phyloP scores from a whole-genome alignment of 495 filamentous ascomycete genomes.

The Penicillium parvum region DNA sequence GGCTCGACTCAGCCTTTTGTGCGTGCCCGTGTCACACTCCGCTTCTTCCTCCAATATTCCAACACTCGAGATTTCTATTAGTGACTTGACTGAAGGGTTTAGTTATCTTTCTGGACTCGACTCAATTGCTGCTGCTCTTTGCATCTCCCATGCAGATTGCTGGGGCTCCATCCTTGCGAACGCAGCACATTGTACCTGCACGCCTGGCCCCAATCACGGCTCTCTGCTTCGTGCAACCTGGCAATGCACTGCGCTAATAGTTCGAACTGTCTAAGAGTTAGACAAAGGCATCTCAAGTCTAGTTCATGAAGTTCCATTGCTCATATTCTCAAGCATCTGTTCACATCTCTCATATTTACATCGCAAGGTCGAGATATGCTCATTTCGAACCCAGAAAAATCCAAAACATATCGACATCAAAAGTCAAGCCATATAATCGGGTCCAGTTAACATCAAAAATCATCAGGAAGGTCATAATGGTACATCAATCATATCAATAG shows the following conservation, averaged over 20 bases:
- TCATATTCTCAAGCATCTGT: constrained; percentile 10
- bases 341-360: constrained; percentile 32
- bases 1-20: constrained; percentile 20
- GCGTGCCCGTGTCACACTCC: constrained; percentile 7
- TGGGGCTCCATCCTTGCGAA: constrained; percentile 11
- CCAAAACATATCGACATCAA: constrained; percentile 18
- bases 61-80: too few species aligned
- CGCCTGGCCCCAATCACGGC: constrained; percentile 11
- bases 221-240: constrained; percentile 13
- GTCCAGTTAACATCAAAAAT: constrained; percentile 2
- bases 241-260: too few species aligned
- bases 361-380: constrained; percentile 9
- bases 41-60: too few species aligned
- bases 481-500: constrained; percentile 28
- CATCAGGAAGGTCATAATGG: constrained; percentile 30
- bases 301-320: not conserved
- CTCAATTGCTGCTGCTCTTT: not conserved
- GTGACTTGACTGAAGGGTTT: too few species aligned
- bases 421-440: constrained; percentile 12
- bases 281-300: too few species aligned
- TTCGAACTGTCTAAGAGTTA: too few species aligned
- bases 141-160: constrained; percentile 8
- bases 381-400: constrained; percentile 8
- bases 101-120: not conserved
- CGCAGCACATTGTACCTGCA: constrained; percentile 23